Evolutionary conservation across 768 basidiomycete genomes (phyloP), one percentile per base, ranked within the genome.

Genomic region (Ramaria sp.): DNA sequence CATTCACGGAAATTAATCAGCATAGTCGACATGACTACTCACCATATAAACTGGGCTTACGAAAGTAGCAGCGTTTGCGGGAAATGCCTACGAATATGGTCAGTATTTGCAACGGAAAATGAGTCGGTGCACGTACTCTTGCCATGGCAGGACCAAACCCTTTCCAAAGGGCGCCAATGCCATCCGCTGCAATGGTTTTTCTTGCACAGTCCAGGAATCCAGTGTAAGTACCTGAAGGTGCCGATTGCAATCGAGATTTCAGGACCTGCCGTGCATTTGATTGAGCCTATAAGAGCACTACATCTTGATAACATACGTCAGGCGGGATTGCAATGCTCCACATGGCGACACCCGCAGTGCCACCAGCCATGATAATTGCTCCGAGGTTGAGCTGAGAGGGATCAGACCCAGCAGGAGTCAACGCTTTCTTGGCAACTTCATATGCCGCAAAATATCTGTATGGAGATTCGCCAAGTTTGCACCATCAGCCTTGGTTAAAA

Each of bases 81-180:
- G 94, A 82, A 96, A 95, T 42, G 94, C 94, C 82, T 93, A 61
- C 49, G 22, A n/a, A 34, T 55, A 30, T 30, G 52, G 41, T 34
- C 9, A 41, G 31, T 42, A 53, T 20, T 49, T 27, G 30, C n/a
- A 6, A 19, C 4, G 27, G 27, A 37, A 50, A 27, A 41, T 49
- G 22, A 55, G 20, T 30, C 5, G 17, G 41, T 12, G 48, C 48
- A 72, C 86, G 54, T 68, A 89, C 89, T 65, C 91, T 73, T 59
- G 85, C 84, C 95, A 98, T 97, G 17, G 96, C 96, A 15, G 95
- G 96, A 47, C 91, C 94, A 67, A 99, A 91, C 10, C 96, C 96
- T 71, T 88, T 98, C 91, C 93, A 99, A 10, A 99, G 74, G 1
- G 95, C 94, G 30, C 71, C 71, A 17, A 89, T 75, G 43, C 96